These are phyloP conservation scores for Solanum hybrid DNA, from an alignment of 305 asterid species.

Conservation along the genomic window DNA sequence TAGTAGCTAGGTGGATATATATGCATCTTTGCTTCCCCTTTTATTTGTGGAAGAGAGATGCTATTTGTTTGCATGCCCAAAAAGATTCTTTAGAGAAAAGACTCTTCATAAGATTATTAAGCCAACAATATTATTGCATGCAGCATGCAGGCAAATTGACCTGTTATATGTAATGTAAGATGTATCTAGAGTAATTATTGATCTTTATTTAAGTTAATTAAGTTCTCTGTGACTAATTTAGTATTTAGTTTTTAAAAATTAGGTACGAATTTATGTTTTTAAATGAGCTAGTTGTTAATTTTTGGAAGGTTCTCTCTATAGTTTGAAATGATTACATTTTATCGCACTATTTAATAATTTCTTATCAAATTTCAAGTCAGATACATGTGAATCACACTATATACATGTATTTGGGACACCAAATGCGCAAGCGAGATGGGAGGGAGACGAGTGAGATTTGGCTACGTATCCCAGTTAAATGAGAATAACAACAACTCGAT, in stretches of 20 bases:
- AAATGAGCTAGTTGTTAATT: neutral
- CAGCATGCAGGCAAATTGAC: neutral
- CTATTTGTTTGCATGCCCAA: neutral
- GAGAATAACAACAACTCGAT: neutral
- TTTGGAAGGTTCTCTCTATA: neutral
- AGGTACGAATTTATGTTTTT: neutral
- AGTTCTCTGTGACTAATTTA: neutral
- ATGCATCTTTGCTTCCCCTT: conserved; percentile 1
- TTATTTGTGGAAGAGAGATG: neutral
- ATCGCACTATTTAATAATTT: neutral
- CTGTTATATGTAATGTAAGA: neutral
- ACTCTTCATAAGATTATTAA: neutral
- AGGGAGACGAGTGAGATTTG: neutral
- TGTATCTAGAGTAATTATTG: neutral
- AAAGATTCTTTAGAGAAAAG: neutral
- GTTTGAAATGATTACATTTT: neutral
- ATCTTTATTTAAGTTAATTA: neutral
- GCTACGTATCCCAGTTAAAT: neutral
- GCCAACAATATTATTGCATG: neutral
- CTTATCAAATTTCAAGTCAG: neutral
- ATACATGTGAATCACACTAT: neutral
- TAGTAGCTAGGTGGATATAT: neutral
- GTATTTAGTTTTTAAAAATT: neutral
- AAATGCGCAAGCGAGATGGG: neutral
- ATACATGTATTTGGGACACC: neutral